Conservation (phyloP, 1,284 basidiomycete genomes). For the Melampsora larici-populina region DNA sequence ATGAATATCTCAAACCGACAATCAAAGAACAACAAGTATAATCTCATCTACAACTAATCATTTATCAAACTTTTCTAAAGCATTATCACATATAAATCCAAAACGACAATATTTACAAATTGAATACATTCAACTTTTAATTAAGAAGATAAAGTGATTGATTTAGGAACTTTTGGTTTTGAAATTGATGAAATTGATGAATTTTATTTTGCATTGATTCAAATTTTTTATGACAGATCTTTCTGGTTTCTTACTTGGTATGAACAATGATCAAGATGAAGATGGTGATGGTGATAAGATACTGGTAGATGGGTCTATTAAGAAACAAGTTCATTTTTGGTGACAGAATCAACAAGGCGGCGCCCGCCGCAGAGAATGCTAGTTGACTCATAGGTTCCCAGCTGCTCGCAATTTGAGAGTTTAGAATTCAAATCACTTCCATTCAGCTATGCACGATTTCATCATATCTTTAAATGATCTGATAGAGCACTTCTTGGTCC, state of each 20-base stretch:
- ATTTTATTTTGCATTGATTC: conserved; percentile 68
- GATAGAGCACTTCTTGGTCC: too few species aligned
- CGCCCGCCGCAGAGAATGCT: too few species aligned
- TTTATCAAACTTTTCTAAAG: conserved; percentile 63
- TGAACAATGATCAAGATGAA: not conserved
- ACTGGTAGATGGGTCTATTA: not conserved
- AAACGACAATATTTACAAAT: conserved; percentile 76
- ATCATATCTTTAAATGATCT: too few species aligned
- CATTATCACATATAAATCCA: conserved; percentile 74
- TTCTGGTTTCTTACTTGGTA: conserved; percentile 51
- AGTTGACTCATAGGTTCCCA: too few species aligned
- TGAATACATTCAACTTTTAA: conserved; percentile 72
- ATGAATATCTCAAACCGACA: conserved; percentile 83
- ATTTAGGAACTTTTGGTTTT: conserved; percentile 62
- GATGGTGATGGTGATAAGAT: not conserved
- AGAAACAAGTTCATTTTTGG: conserved; percentile 72
- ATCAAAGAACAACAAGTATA: conserved; percentile 69
- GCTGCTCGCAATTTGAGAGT: too few species aligned
- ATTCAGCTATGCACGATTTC: too few species aligned
- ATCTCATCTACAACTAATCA: conserved; percentile 72
- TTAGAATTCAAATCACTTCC: too few species aligned
- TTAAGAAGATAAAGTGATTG: not conserved
- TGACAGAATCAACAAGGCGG: too few species aligned
- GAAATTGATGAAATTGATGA: conserved; percentile 72
- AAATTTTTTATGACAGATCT: conserved; percentile 72